Conservation (phyloP, 2,329 filamentous ascomycete species). For the Calonectria pteridis region DNA sequence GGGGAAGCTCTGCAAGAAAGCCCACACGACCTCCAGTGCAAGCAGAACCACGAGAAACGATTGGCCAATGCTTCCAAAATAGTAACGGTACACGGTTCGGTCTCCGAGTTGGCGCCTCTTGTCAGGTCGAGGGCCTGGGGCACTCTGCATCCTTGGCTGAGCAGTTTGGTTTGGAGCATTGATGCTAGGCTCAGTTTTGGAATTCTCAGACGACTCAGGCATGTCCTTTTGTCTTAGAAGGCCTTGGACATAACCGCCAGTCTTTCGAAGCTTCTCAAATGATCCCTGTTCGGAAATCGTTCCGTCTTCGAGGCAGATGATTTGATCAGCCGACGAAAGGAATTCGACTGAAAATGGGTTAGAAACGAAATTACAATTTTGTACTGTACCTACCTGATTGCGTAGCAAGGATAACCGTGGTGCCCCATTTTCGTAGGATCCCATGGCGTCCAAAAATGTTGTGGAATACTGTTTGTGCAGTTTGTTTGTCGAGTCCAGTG, state of each 20-base stretch:
- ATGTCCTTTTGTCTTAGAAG: neutral
- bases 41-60: constrained; percentile 38
- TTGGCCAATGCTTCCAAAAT: constrained; percentile 46
- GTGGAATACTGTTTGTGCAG: constrained; percentile 48
- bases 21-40: constrained; percentile 40
- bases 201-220: neutral
- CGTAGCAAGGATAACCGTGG: constrained; percentile 54
- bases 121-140: constrained; percentile 25
- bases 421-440: constrained; percentile 43
- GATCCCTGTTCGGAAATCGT: constrained; percentile 49
- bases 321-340: constrained; percentile 40
- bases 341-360: constrained; percentile 45
- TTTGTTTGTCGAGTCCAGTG: constrained; percentile 53
- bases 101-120: constrained; percentile 46
- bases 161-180: neutral
- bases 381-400: constrained; percentile 42
- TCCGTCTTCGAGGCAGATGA: constrained; percentile 37
- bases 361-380: neutral
- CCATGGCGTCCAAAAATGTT: constrained; percentile 45
- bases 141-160: constrained; percentile 41
- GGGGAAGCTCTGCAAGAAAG: constrained; percentile 46
- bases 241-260: constrained; percentile 25
- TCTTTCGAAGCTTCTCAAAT: constrained; percentile 33
- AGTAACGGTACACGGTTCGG: constrained; percentile 45
- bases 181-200: neutral